Percentiles rank a stretch among this genome's conserved stretches.
phyloP scores from a whole-genome alignment of 352 stramenopile species.

The Globisporangium nagaii region DNA sequence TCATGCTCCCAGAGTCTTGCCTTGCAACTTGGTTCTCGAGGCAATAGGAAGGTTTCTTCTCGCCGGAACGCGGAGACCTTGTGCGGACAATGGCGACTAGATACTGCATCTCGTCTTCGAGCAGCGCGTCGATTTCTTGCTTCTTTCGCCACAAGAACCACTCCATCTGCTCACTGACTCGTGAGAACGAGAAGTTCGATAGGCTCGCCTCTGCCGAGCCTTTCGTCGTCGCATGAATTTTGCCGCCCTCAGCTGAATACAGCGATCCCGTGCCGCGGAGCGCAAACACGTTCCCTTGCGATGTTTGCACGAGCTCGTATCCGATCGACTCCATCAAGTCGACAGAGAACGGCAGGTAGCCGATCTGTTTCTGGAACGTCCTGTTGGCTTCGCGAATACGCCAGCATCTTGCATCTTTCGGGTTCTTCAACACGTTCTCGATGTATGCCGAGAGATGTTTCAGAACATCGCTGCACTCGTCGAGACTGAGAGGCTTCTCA shows the following conservation, averaged over 20 bases:
- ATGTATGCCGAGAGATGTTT: slow-evolving; percentile 34
- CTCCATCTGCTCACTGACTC: slow-evolving; percentile 56
- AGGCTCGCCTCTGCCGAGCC: slow-evolving; percentile 22
- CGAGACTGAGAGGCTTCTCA: slow-evolving; percentile 24
- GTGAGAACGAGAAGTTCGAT: slow-evolving; percentile 57
- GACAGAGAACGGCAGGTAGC: slow-evolving; percentile 33
- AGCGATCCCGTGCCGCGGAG: slow-evolving; percentile 38
- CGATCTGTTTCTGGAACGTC: slow-evolving; percentile 55
- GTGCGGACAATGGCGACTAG: slow-evolving; percentile 28
- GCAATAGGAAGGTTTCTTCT: not conserved
- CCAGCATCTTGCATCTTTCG: slow-evolving; percentile 64
- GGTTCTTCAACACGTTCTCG: slow-evolving; percentile 63
- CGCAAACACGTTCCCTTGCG: slow-evolving; percentile 38
- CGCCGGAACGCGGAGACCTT: not conserved
- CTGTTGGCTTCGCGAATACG: slow-evolving; percentile 56
- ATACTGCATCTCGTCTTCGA: slow-evolving; percentile 61
- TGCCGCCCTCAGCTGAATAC: not conserved
- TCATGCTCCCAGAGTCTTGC: slow-evolving; percentile 11
- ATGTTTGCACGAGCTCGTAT: slow-evolving; percentile 36
- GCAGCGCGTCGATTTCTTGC: slow-evolving; percentile 55
- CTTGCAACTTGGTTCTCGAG: not conserved
- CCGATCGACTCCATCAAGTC: slow-evolving; percentile 67
- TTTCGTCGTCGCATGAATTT: not conserved
- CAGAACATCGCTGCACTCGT: slow-evolving; percentile 41
- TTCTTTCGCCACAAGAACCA: slow-evolving; percentile 76